phyloP scores from a whole-genome alignment of 2,329 filamentous ascomycete genomes.

The Fusarium torreyae region DNA sequence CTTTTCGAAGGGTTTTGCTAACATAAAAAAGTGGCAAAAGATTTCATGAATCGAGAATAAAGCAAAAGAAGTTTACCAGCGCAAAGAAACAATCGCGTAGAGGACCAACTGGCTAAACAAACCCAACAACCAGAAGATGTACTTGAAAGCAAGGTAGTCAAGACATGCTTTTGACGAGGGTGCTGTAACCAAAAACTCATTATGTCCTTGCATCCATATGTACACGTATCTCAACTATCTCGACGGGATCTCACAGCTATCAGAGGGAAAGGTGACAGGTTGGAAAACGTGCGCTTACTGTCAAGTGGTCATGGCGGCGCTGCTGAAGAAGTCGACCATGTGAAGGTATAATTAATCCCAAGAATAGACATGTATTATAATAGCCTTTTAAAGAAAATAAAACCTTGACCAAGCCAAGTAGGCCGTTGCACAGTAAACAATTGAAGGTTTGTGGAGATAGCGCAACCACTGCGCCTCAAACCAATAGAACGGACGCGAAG shows the following conservation, averaged over 20 bases:
- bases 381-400: neutral
- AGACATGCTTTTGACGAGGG: neutral
- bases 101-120: conserved; percentile 51
- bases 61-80: conserved; percentile 64
- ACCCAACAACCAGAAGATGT: neutral
- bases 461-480: neutral
- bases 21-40: conserved; percentile 60
- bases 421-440: neutral
- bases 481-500: neutral
- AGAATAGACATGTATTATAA: neutral
- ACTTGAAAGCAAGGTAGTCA: no score
- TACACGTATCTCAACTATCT: neutral
- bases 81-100: conserved; percentile 66
- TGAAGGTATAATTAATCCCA: neutral
- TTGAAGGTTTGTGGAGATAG: neutral
- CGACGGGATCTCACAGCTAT: neutral
- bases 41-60: conserved; percentile 63
- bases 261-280: neutral
- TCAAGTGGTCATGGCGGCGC: neutral
- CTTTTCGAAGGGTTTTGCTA: neutral
- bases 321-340: conserved; percentile 1
- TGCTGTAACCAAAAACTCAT: neutral
- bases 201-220: neutral
- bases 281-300: neutral
- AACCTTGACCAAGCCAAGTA: neutral